phyloP scores from a whole-genome alignment of 2,329 filamentous ascomycete species.

The Cucurbitaria berberidis region DNA sequence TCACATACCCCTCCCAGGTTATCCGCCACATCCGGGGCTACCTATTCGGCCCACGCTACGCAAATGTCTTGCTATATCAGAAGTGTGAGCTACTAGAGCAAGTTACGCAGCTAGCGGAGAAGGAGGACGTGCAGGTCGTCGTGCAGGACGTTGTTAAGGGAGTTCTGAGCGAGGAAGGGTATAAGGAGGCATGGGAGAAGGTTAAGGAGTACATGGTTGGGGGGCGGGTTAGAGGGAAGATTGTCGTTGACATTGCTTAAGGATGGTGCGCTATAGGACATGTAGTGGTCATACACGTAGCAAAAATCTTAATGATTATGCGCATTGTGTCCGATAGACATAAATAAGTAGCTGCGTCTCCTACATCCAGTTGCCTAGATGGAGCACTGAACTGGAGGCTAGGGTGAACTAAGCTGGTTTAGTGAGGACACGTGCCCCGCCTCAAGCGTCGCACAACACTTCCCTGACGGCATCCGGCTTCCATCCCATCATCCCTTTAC shows the following conservation, averaged over 20 bases:
- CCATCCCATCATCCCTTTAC: not conserved
- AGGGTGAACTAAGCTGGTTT: not conserved
- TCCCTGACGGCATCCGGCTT: not conserved
- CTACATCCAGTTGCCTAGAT: too few relatives aligned
- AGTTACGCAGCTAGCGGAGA: conserved; percentile 28
- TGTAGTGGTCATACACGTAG: too few relatives aligned
- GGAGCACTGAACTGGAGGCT: not conserved
- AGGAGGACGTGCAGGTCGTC: conserved; percentile 26
- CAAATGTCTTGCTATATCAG: conserved; percentile 32
- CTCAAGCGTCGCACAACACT: not conserved
- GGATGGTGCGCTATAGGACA: too few relatives aligned
- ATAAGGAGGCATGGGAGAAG: conserved; percentile 31
- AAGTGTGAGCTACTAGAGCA: conserved; percentile 34
- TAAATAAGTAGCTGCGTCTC: too few relatives aligned
- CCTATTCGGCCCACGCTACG: conserved; percentile 38
- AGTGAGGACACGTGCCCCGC: conserved; percentile 11
- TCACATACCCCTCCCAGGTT: conserved; percentile 38
- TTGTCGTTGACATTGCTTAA: conserved; percentile 32
- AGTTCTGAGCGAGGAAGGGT: conserved; percentile 24
- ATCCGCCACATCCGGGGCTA: conserved; percentile 29
- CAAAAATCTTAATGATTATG: too few relatives aligned
- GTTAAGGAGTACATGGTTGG: conserved; percentile 31
- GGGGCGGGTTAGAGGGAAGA: conserved; percentile 39
- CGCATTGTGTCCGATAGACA: too few relatives aligned
- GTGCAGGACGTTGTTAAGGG: conserved; percentile 39